Evolutionary conservation across 2,329 filamentous ascomycete genomes (phyloP), one percentile per base, ranked within the genome.

Genomic region (Didymella exigua): DNA sequence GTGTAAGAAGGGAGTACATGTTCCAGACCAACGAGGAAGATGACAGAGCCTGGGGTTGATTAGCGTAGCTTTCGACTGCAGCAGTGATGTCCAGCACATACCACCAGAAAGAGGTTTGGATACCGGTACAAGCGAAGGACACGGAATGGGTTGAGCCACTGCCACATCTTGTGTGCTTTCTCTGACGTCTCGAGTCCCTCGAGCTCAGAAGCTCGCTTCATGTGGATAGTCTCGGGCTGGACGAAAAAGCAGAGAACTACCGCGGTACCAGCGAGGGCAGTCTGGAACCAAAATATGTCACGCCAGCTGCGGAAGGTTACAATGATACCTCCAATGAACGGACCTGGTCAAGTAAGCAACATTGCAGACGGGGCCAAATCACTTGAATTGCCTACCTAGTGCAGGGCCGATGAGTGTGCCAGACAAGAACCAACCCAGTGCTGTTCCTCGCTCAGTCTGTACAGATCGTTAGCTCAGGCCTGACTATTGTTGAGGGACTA

Each of bases 211-310:
- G 84, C 83, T 53, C 84, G 83, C 66, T 82, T 85, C 56, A 84
- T 81, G 53, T 88, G 87, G 45, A 89, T 88, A 0, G 89, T 93
- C 70, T 93, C 89, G 0, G 88, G 87, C 10, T 92, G 81, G 11
- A 90, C 76, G 62, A 90, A 85, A 60, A 85, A 82, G 27, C 89
- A 81, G 0, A 87, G 81, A 0, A 86, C 18, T 0, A 82, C 78
- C 0, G 84, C 86, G 0, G 82, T 68, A 2, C 83, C 88, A 0
- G 86, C 86, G 5, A 91, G 79, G 0, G 83, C 89, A 0, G 86
- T 85, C 68, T 92, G 89, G 0, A 93, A 78, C 86, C 88, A 92
- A 76, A 91, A 92, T 48, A 92, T 90, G 36, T 84, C 83, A 16
- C 88, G 81, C 90, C 90, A 93, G 2, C 81, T 83, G 6, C 81